Conservation (phyloP, 345 rosid species). For the Salix purpurea region DNA sequence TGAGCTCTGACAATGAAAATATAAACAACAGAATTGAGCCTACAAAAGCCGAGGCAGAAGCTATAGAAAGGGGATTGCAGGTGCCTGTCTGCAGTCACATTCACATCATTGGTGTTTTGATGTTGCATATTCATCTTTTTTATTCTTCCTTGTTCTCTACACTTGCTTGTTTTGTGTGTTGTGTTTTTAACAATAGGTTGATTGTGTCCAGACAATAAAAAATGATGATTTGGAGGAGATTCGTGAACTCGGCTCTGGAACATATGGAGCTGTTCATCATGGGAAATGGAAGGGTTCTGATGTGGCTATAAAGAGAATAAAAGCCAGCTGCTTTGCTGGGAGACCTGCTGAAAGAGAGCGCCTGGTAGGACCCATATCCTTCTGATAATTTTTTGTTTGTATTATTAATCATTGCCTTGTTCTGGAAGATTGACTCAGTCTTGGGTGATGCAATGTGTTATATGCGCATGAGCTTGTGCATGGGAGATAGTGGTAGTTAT, state of each 20-base stretch:
- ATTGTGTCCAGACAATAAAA: constrained; percentile 61
- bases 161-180: not conserved
- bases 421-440: not conserved
- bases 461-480: not conserved
- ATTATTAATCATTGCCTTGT: not conserved
- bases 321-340: constrained; percentile 99
- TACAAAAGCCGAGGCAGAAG: constrained; percentile 95
- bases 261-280: constrained; percentile 96
- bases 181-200: constrained; percentile 12
- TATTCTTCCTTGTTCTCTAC: not conserved
- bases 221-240: constrained; percentile 95
- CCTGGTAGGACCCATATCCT: constrained; percentile 18
- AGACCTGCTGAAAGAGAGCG: constrained; percentile 96
- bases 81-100: constrained; percentile 29
- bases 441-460: not conserved
- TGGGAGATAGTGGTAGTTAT: not conserved
- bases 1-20: constrained; percentile 60
- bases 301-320: constrained; percentile 95
- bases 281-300: constrained; percentile 99
- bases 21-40: constrained; percentile 69
- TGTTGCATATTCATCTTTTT: not conserved
- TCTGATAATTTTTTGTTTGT: not conserved
- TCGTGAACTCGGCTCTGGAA: constrained; percentile 86
- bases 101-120: not conserved
- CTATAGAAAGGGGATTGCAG: constrained; percentile 87